Conservation (phyloP, 106 monocot genomes). For the Apostasia shenzhenica region DNA sequence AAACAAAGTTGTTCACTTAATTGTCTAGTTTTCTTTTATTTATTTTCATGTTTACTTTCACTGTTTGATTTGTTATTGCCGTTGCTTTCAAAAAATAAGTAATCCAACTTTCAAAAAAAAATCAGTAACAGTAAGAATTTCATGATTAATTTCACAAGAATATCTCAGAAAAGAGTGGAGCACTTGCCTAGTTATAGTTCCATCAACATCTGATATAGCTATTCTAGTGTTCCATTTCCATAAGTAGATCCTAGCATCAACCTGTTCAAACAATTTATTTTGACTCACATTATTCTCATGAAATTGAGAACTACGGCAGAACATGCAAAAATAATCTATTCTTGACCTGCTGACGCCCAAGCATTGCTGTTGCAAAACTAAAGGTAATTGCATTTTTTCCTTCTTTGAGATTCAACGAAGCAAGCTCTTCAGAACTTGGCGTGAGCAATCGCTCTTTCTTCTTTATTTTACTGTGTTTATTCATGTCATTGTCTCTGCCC, state of each 20-base stretch:
- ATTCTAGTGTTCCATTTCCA: constrained; percentile 87
- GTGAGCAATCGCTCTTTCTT: constrained; percentile 47
- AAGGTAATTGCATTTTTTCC: constrained; percentile 68
- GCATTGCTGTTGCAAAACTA: constrained; percentile 73
- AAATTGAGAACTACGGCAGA: neutral
- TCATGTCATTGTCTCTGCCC: constrained; percentile 1
- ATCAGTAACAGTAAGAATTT: too few relatives aligned
- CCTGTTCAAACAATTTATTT: constrained; percentile 31
- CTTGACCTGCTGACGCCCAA: constrained; percentile 73
- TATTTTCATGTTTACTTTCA: too few relatives aligned
- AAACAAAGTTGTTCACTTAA: too few relatives aligned
- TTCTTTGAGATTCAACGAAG: constrained; percentile 74
- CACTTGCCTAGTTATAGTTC: constrained; percentile 86
- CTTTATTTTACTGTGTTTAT: constrained; percentile 24
- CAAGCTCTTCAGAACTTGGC: constrained; percentile 74
- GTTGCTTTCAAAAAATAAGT: too few relatives aligned
- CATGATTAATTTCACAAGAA: too few relatives aligned
- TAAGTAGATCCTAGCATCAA: constrained; percentile 78
- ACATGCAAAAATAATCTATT: too few relatives aligned
- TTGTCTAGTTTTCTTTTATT: too few relatives aligned
- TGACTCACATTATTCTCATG: neutral
- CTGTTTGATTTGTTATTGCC: too few relatives aligned
- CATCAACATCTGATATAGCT: constrained; percentile 94
- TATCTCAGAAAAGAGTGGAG: neutral
- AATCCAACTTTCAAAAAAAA: too few relatives aligned